These are phyloP conservation scores for Croton setiger DNA, from an alignment of 441 rosid species.

Conservation along the genomic window DNA sequence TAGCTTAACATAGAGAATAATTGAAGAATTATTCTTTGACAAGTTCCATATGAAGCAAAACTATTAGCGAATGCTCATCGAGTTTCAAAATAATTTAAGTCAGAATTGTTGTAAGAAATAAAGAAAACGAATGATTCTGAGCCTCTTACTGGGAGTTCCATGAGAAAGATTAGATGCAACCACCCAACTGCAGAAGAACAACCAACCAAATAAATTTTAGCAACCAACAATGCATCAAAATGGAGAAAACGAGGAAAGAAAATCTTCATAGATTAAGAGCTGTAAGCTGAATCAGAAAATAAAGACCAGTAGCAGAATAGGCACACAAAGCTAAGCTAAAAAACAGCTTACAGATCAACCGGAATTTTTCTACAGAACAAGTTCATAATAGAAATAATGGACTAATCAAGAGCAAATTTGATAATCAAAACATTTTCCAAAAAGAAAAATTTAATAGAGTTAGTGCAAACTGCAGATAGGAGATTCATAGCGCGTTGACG, in stretches of 20 bases:
- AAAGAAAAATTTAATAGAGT: no score
- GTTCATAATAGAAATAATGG: background rate
- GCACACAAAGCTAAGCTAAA: background rate
- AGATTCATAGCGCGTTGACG: background rate
- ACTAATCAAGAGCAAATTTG: background rate
- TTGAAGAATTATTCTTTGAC: conserved; percentile 8
- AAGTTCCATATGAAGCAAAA: background rate
- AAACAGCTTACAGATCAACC: background rate
- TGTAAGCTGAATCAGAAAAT: background rate
- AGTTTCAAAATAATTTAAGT: conserved; percentile 12
- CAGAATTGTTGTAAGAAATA: conserved; percentile 8
- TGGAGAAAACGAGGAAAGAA: background rate
- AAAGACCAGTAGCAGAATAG: background rate
- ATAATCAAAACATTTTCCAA: background rate
- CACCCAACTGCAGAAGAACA: conserved; percentile 62
- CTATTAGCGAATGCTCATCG: conserved; percentile 10
- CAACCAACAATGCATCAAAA: background rate
- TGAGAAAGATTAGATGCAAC: conserved; percentile 50
- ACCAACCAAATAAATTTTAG: conserved; percentile 13
- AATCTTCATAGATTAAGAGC: background rate
- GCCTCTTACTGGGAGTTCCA: conserved; percentile 20
- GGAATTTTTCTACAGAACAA: background rate
- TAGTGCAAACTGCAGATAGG: no score
- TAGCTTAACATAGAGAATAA: conserved; percentile 23
- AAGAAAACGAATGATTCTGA: conserved; percentile 6